phyloP scores from a whole-genome alignment of 129 eudicot species.

The Tagetes erecta region DNA sequence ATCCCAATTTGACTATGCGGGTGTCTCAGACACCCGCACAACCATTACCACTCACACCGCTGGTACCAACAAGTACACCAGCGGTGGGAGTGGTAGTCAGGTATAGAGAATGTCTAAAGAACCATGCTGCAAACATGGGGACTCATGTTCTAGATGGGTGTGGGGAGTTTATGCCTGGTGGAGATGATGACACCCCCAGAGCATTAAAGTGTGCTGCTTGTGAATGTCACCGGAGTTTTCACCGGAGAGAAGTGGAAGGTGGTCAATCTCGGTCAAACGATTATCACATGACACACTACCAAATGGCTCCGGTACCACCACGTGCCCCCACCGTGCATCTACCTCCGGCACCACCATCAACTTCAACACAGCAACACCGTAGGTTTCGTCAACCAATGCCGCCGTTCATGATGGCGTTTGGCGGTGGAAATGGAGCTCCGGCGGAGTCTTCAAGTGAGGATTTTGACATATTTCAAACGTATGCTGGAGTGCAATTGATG shows the following conservation, averaged over 20 bases:
- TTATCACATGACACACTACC: constrained; percentile 12
- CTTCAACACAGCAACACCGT: constrained; percentile 31
- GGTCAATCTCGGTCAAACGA: constrained; percentile 22
- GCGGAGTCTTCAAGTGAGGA: constrained; percentile 87
- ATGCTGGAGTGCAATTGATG: constrained; percentile 30
- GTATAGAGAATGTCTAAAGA: constrained; percentile 73
- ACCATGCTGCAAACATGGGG: constrained; percentile 75
- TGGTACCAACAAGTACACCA: constrained; percentile 8
- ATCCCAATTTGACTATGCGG: constrained; percentile 46
- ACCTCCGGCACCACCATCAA: constrained; percentile 31
- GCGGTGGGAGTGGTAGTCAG: constrained; percentile 20
- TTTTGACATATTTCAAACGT: constrained; percentile 48
- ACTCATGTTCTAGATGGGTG: constrained; percentile 78
- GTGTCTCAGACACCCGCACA: constrained; percentile 30
- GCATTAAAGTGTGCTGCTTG: constrained; percentile 80
- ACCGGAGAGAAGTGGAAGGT: constrained; percentile 63
- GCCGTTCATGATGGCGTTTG: constrained; percentile 75
- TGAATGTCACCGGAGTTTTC: constrained; percentile 88
- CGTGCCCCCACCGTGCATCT: constrained; percentile 16
- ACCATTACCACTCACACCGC: constrained; percentile 31
- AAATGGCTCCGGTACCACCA: constrained; percentile 3
- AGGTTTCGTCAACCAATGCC: constrained; percentile 35
- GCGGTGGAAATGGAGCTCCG: constrained; percentile 48
- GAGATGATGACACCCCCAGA: constrained; percentile 65
- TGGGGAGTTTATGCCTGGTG: constrained; percentile 90